Percentiles rank a stretch among this genome's conserved stretches.
These are phyloP conservation scores for Lactarius psammicola DNA, from an alignment of 768 basidiomycete species.

Conservation along the genomic window DNA sequence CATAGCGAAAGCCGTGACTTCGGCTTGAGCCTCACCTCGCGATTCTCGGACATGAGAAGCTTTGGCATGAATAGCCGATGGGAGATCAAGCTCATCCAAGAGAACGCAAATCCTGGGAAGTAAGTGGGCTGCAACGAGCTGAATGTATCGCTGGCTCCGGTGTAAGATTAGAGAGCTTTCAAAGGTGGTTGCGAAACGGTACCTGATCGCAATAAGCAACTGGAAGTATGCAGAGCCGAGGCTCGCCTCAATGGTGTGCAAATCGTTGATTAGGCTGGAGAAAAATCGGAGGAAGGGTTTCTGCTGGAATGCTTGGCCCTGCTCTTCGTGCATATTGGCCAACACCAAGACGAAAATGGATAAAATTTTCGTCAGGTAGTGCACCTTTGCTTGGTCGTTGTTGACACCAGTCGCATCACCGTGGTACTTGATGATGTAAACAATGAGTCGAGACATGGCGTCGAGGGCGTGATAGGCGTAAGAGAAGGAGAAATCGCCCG, in stretches of 20 bases:
- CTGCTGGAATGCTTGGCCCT: constrained; percentile 87
- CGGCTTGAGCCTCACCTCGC: constrained; percentile 56
- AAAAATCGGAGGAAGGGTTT: constrained; percentile 99
- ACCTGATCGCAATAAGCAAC: constrained; percentile 86
- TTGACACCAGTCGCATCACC: constrained; percentile 92
- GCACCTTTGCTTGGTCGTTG: constrained; percentile 92
- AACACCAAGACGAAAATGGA: constrained; percentile 96
- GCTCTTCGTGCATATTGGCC: constrained; percentile 93
- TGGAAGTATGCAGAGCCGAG: constrained; percentile 90
- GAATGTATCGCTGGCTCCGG: constrained; percentile 72
- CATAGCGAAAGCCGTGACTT: neutral
- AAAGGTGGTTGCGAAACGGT: constrained; percentile 27
- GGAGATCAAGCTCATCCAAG: constrained; percentile 95
- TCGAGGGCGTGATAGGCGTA: constrained; percentile 91
- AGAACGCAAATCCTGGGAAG: constrained; percentile 98
- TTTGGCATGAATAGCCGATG: constrained; percentile 98
- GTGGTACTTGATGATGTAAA: constrained; percentile 99
- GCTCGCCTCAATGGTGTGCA: constrained; percentile 80
- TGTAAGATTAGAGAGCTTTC: neutral
- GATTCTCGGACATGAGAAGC: constrained; percentile 78
- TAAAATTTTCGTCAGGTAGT: constrained; percentile 94
- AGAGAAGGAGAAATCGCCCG: constrained; percentile 66
- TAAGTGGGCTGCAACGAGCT: constrained; percentile 94
- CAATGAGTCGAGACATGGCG: constrained; percentile 91
- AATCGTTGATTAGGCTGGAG: constrained; percentile 90